Base-by-base conservation (phyloP, 495 filamentous ascomycete genomes). In the Penicillium malachiteum region DNA sequence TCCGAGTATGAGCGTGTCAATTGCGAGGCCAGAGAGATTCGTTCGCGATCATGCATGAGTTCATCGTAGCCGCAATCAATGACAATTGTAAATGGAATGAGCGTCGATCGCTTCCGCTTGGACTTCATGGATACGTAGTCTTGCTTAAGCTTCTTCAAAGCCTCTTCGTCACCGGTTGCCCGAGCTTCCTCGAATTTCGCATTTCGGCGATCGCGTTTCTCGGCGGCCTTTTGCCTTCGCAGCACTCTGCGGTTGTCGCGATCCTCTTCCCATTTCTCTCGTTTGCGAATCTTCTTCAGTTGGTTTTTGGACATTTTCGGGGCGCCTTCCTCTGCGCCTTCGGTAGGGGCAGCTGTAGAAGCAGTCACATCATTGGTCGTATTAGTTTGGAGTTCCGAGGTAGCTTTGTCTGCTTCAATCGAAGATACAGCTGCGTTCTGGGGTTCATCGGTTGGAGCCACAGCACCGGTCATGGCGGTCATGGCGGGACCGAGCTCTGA, bases 1-100 rank as follows among this genome's bases (percentile, higher is more conserved):
- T 95, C 88, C 4, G 92, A 91, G 74, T 99, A 97, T 58, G 81
- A 85, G 17, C 95, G 78, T 3, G 90, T 94, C 51, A 99, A 71
- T 70, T 99, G 94, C 26, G 81, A 80, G 2, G 80, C 83, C 9
- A 98, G 79, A 3, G 91, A 96, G 7, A 88, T 84, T 14, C 90
- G 76, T 65, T 99, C 95, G 50, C 87, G 84, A 0, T 88, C 84
- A 30, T 73, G 76, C 94, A 99, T 99, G 62, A 93, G 76, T 10
- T 88, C 81, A 59, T 99, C 91, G 59, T 93, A 99, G 56, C 88
- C 85, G 68, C 95, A 97, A 69, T 99, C 94, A 58, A 99, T 71
- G 37, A 99, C 73, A 59, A 97, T 64, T 0, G 90, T 81, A 7
- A 97, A 70, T 3, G 93, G 92, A 7, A 92, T 72, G 57, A 81